Conservation (phyloP, 2,329 filamentous ascomycete genomes). For the Thermothelomyces thermophilus region DNA sequence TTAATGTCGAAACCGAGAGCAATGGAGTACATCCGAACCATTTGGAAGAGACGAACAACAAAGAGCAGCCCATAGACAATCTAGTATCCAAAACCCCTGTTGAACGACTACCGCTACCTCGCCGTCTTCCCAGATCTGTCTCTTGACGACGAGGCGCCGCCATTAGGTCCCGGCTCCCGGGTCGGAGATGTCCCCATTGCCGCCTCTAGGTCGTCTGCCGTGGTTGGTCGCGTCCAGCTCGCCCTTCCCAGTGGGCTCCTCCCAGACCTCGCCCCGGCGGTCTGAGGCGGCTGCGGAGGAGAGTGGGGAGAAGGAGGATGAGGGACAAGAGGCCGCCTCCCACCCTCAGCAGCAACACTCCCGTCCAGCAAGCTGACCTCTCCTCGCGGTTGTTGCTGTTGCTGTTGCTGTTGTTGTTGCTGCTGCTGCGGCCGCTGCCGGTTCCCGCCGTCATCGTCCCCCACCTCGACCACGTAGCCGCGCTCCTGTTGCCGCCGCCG, state of each 20-base stretch:
- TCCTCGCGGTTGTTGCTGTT: not conserved
- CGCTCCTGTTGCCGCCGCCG: not conserved
- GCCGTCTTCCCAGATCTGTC: not conserved
- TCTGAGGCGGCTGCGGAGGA: not conserved
- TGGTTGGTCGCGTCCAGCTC: conserved; percentile 30
- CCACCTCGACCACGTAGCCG: not conserved
- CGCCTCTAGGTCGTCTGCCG: conserved; percentile 28
- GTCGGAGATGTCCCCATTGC: conserved; percentile 27
- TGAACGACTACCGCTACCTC: not conserved
- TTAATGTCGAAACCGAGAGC: not conserved
- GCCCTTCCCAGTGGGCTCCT: conserved; percentile 35
- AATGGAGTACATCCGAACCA: not conserved
- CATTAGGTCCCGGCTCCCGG: not conserved
- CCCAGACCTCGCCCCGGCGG: conserved; percentile 20
- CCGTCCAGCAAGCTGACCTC: not conserved
- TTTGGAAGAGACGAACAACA: too few relatives aligned
- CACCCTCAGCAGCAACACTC: not conserved
- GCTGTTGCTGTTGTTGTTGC: not conserved
- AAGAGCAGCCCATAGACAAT: not conserved
- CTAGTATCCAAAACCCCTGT: not conserved
- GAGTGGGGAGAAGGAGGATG: not conserved
- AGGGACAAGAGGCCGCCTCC: not conserved
- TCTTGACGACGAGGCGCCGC: not conserved
- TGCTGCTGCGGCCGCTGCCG: not conserved
- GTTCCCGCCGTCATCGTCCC: not conserved